Conservation (phyloP, 208 protist species). For the Acanthamoeba healyi region DNA sequence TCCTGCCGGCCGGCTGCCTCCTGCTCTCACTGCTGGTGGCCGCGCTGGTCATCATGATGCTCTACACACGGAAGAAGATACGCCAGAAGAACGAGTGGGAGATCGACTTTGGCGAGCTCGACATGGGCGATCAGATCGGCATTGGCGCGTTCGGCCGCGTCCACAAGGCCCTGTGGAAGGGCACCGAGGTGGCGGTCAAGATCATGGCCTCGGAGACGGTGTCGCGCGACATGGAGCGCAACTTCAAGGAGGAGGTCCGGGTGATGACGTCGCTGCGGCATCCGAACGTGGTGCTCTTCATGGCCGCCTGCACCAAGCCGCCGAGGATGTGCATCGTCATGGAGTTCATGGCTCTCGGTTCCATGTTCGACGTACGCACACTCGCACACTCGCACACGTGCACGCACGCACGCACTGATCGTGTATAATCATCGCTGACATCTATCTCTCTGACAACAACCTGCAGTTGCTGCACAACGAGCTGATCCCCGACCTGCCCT, state of each 20-base stretch:
- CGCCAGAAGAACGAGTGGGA: slow-evolving; percentile 28
- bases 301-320: slow-evolving; percentile 31
- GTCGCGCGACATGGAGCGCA: slow-evolving; percentile 73
- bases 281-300: slow-evolving; percentile 82
- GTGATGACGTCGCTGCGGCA: slow-evolving; percentile 22
- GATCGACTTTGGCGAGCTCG: slow-evolving; percentile 42
- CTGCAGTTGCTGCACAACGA: slow-evolving; percentile 51
- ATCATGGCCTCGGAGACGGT: slow-evolving; percentile 23
- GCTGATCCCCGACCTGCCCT: slow-evolving; percentile 36
- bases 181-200: slow-evolving; percentile 76
- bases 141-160: neutral
- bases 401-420: no score
- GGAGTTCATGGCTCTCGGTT: slow-evolving; percentile 31
- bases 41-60: slow-evolving; percentile 26
- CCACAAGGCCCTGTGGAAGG: slow-evolving; percentile 35
- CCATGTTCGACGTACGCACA: neutral
- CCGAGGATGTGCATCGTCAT: slow-evolving; percentile 44
- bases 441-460: neutral
- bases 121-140: slow-evolving; percentile 32
- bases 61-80: neutral
- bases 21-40: neutral
- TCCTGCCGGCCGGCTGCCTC: neutral
- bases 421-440: neutral
- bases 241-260: slow-evolving; percentile 84
- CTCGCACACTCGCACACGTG: no score